Percentiles rank a stretch among this genome's conserved stretches.
These are phyloP conservation scores for Sporothrix mexicana DNA, from an alignment of 2,329 filamentous ascomycete genomes.

Conservation along the genomic window DNA sequence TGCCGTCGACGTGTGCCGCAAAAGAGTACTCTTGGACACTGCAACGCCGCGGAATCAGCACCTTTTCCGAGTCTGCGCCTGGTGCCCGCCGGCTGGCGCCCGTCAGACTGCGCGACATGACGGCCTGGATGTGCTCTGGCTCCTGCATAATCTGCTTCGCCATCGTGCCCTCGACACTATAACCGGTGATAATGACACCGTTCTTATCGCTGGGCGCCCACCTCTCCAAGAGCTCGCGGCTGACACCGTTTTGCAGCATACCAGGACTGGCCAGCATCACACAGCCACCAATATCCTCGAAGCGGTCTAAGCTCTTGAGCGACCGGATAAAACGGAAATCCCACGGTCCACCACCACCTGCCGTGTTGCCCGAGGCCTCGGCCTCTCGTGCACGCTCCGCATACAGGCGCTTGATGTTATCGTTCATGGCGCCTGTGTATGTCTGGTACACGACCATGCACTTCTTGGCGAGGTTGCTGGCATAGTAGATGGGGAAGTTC, in stretches of 20 bases:
- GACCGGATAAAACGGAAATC: conserved; percentile 95
- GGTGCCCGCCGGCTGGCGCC: conserved; percentile 67
- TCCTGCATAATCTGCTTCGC: conserved; percentile 94
- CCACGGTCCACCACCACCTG: conserved; percentile 85
- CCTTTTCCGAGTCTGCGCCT: conserved; percentile 77
- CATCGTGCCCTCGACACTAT: conserved; percentile 98
- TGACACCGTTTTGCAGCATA: conserved; percentile 98
- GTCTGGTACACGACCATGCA: conserved; percentile 99
- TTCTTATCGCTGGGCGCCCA: conserved; percentile 98
- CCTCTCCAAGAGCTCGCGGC: conserved; percentile 86
- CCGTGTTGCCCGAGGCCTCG: conserved; percentile 76
- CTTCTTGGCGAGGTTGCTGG: conserved; percentile 89
- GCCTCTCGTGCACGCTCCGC: conserved; percentile 89
- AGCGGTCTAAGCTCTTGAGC: conserved; percentile 89
- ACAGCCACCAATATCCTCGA: conserved; percentile 93
- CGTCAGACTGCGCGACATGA: conserved; percentile 75
- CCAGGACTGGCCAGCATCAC: conserved; percentile 97
- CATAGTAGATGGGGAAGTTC: conserved; percentile 95
- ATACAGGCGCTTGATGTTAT: conserved; percentile 97
- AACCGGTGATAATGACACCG: conserved; percentile 97
- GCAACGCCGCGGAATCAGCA: conserved; percentile 90
- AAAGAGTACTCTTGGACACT: conserved; percentile 95
- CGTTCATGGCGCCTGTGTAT: conserved; percentile 98
- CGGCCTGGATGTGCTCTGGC: conserved; percentile 90
- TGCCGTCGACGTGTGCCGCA: conserved; percentile 93